Percentiles rank a stretch among this genome's conserved stretches.
These are phyloP conservation scores for Ailanthus altissimus DNA, from an alignment of 345 rosid species.

Conservation along the genomic window DNA sequence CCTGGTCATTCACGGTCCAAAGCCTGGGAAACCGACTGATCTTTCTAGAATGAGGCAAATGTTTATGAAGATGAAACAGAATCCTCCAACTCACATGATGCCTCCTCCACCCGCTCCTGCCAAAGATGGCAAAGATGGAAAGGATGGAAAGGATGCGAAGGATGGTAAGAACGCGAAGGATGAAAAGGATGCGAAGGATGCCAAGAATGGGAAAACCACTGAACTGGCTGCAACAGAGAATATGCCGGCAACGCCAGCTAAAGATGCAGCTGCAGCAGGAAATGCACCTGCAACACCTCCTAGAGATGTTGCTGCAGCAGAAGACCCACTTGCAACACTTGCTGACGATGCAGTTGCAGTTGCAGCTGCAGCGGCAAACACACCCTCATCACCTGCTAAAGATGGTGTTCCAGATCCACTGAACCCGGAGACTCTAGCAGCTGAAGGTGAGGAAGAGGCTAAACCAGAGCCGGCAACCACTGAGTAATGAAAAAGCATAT, in stretches of 20 bases:
- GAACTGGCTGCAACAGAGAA: constrained; percentile 30
- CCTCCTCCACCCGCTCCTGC: constrained; percentile 61
- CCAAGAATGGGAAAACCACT: constrained; percentile 27
- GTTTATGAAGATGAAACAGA: constrained; percentile 71
- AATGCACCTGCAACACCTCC: constrained; percentile 38
- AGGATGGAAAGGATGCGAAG: constrained; percentile 42
- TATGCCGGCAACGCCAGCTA: constrained; percentile 38
- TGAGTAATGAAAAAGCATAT: constrained; percentile 17
- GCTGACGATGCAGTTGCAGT: constrained; percentile 35
- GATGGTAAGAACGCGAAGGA: constrained; percentile 36
- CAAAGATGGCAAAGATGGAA: constrained; percentile 34
- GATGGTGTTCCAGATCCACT: constrained; percentile 38
- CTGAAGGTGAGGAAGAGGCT: constrained; percentile 37
- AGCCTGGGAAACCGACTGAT: constrained; percentile 93
- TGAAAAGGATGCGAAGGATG: constrained; percentile 43
- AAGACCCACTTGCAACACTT: constrained; percentile 35
- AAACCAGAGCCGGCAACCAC: constrained; percentile 32
- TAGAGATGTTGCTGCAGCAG: constrained; percentile 31
- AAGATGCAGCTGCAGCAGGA: constrained; percentile 29
- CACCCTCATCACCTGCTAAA: constrained; percentile 42
- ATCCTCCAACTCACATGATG: constrained; percentile 91
- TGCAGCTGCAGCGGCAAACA: constrained; percentile 22
- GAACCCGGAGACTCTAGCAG: constrained; percentile 33
- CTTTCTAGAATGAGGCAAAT: constrained; percentile 87
- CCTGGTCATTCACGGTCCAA: constrained; percentile 78